A percentile compares a stretch with the other conserved stretches of the same genome.
Evolutionary conservation across 192 early-diverging fungal genomes (phyloP).

Genomic region (Coemansia sp.): DNA sequence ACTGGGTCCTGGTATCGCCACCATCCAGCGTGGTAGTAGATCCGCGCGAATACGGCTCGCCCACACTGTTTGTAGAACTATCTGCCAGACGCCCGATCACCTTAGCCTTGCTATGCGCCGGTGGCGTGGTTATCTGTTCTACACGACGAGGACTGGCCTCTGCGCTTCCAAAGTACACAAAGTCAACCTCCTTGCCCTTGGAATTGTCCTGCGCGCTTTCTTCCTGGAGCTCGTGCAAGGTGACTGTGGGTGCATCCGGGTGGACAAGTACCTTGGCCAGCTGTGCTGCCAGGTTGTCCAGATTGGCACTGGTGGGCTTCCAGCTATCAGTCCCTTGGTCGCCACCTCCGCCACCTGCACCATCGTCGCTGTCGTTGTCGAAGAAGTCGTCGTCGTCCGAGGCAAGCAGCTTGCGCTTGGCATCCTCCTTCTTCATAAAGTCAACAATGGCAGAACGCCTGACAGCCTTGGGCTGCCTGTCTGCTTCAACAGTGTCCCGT

Average conservation of each 20-base stretch:
- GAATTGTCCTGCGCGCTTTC: background rate
- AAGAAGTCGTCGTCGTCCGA: conserved; percentile 29
- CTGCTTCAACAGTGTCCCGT: background rate
- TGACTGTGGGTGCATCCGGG: conserved; percentile 10
- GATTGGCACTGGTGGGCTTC: conserved; percentile 33
- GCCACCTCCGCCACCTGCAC: background rate
- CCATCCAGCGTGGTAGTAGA: conserved; percentile 5
- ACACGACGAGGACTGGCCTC: conserved; percentile 23
- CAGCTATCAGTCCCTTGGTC: background rate
- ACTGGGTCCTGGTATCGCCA: conserved; percentile 4
- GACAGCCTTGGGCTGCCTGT: background rate
- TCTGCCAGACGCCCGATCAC: conserved; percentile 8
- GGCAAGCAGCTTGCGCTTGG: conserved; percentile 23
- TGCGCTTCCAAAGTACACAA: conserved; percentile 8
- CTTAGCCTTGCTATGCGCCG: conserved; percentile 18
- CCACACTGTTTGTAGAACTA: background rate
- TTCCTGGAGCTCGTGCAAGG: background rate
- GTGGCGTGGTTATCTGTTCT: conserved; percentile 24
- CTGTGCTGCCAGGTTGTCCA: conserved; percentile 40
- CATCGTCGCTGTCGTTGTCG: conserved; percentile 29
- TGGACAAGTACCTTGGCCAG: conserved; percentile 33
- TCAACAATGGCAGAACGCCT: conserved; percentile 3
- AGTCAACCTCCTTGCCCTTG: conserved; percentile 5
- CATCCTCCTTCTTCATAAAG: conserved; percentile 20
- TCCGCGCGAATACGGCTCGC: background rate